phyloP scores from a whole-genome alignment of 352 stramenopile genomes.

The Phytophthora ramorum region DNA sequence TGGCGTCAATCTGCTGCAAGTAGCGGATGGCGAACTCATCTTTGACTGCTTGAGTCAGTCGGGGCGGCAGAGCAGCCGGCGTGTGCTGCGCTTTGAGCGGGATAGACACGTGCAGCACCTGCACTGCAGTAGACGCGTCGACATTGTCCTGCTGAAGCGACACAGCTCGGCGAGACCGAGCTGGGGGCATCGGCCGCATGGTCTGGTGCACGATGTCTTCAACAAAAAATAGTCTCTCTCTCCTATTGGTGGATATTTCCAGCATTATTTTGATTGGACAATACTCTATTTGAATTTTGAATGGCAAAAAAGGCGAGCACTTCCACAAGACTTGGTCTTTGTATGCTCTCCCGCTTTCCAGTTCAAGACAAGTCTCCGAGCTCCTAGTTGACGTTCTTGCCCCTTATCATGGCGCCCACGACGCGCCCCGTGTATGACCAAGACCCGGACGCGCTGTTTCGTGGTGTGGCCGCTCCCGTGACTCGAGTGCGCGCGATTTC shows the following conservation, averaged over 20 bases:
- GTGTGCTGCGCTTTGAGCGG: constrained; percentile 62
- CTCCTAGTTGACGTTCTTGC: not conserved
- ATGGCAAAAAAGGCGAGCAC: not conserved
- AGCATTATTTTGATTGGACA: constrained; percentile 18
- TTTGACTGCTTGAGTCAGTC: constrained; percentile 54
- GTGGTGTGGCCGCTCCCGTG: constrained; percentile 48
- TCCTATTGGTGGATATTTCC: not conserved
- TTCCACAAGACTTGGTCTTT: constrained; percentile 24
- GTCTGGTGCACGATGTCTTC: constrained; percentile 11
- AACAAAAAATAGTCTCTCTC: constrained; percentile 8
- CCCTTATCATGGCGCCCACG: constrained; percentile 24
- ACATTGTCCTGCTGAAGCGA: not conserved
- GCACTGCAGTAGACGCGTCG: constrained; percentile 47
- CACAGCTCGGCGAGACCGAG: constrained; percentile 13
- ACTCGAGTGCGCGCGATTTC: constrained; percentile 63
- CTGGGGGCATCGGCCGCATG: constrained; percentile 17
- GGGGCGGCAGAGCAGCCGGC: constrained; percentile 44
- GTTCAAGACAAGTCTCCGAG: constrained; percentile 26
- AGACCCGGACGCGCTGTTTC: constrained; percentile 58
- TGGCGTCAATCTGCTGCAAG: constrained; percentile 62
- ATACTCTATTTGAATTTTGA: constrained; percentile 52
- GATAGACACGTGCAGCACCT: constrained; percentile 60
- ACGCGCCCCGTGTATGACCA: constrained; percentile 37
- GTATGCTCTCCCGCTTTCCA: constrained; percentile 24
- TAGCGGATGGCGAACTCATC: constrained; percentile 84